Percentiles rank a stretch among this genome's conserved stretches.
Conservation (phyloP, 2,329 filamentous ascomycete species). For the Cadophora gregata region DNA sequence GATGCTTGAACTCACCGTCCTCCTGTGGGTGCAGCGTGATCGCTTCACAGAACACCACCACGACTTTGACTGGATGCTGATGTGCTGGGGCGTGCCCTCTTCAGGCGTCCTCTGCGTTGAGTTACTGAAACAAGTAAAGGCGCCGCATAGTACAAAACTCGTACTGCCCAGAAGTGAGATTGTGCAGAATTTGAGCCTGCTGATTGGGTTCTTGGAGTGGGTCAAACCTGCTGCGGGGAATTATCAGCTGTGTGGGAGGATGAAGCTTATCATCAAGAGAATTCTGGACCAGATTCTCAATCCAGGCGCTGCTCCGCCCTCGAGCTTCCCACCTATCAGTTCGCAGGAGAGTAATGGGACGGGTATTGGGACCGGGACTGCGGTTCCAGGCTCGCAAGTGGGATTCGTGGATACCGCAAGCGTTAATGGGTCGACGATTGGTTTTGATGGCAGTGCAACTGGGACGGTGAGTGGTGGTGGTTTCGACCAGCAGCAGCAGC, state of each 20-base stretch:
- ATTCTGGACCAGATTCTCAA: constrained; percentile 58
- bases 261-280: constrained; percentile 55
- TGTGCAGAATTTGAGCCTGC: constrained; percentile 57
- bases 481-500: constrained; percentile 25
- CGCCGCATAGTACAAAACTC: constrained; percentile 43
- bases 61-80: constrained; percentile 58
- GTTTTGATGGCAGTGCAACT: neutral
- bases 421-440: constrained; percentile 9
- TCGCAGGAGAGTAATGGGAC: constrained; percentile 19
- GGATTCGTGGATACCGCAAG: neutral
- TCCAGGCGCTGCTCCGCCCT: constrained; percentile 34
- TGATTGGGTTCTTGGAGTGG: constrained; percentile 59
- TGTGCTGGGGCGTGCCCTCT: constrained; percentile 56
- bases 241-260: constrained; percentile 53
- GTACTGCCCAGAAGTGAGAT: constrained; percentile 54
- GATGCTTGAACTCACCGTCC: constrained; percentile 53
- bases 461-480: neutral
- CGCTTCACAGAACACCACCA: constrained; percentile 49
- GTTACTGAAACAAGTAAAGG: constrained; percentile 51
- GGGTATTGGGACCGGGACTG: neutral
- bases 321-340: neutral
- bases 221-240: constrained; percentile 55
- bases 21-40: constrained; percentile 58
- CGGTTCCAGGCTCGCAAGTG: neutral
- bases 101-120: constrained; percentile 58